Percentiles rank a stretch among this genome's conserved stretches.
Evolutionary conservation across 2,329 filamentous ascomycete species (phyloP).

Genomic region (Tolypocladium paradoxum): DNA sequence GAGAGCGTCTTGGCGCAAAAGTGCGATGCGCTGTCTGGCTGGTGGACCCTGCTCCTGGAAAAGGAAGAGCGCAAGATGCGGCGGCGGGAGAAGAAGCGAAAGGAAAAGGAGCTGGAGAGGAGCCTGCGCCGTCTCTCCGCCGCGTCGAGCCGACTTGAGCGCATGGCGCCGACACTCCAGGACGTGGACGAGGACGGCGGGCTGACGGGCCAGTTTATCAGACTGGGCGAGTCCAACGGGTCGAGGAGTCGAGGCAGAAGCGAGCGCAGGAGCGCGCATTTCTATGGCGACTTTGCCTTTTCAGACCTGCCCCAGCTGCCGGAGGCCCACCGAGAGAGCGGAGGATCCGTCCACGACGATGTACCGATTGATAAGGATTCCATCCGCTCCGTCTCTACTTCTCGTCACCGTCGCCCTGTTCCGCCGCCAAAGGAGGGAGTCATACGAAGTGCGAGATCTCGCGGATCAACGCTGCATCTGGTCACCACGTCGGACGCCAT

Average conservation of each 20-base stretch:
- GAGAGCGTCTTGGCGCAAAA: slow-evolving; percentile 85
- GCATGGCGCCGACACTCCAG: slow-evolving; percentile 63
- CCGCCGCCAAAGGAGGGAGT: slow-evolving; percentile 79
- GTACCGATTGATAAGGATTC: slow-evolving; percentile 70
- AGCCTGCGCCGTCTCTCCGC: slow-evolving; percentile 75
- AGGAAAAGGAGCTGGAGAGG: slow-evolving; percentile 73
- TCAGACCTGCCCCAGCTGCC: slow-evolving; percentile 70
- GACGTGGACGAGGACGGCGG: slow-evolving; percentile 71
- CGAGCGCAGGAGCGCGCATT: slow-evolving; percentile 62
- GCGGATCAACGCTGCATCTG: slow-evolving; percentile 78
- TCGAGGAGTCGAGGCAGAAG: slow-evolving; percentile 66
- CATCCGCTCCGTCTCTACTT: slow-evolving; percentile 65
- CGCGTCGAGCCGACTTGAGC: slow-evolving; percentile 77
- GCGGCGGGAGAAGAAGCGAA: slow-evolving; percentile 70
- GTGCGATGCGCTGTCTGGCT: slow-evolving; percentile 83
- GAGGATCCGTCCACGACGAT: slow-evolving; percentile 15
- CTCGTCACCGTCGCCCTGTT: slow-evolving; percentile 61
- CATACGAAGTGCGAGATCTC: slow-evolving; percentile 56
- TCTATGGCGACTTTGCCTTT: slow-evolving; percentile 49
- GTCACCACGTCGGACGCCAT: slow-evolving; percentile 55
- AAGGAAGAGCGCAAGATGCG: slow-evolving; percentile 85
- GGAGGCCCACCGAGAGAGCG: slow-evolving; percentile 38
- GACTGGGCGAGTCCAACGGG: slow-evolving; percentile 28
- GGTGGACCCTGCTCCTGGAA: slow-evolving; percentile 91
- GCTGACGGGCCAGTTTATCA: slow-evolving; percentile 32